phyloP scores from a whole-genome alignment of 495 filamentous ascomycete genomes.

The Penicillium ochrochloron region DNA sequence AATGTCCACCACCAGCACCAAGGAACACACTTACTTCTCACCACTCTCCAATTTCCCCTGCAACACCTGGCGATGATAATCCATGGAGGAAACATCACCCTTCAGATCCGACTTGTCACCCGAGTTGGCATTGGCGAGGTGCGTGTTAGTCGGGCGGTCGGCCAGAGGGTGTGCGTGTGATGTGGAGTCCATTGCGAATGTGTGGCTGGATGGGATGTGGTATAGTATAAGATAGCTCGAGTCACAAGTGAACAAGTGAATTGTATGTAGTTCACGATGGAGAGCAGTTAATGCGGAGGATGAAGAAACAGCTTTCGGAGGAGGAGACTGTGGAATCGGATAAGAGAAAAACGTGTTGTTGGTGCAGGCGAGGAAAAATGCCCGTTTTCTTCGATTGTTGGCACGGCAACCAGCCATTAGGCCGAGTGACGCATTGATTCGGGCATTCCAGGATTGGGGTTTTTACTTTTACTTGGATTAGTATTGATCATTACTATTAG shows the following conservation, averaged over 20 bases:
- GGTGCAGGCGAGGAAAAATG: constrained; percentile 36
- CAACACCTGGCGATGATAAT: constrained; percentile 78
- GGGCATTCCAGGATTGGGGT: constrained; percentile 12
- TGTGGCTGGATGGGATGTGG: constrained; percentile 3
- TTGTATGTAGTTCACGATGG: constrained; percentile 7
- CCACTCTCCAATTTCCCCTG: constrained; percentile 69
- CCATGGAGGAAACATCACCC: constrained; percentile 58
- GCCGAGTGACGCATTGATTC: constrained; percentile 10
- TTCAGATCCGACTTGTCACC: constrained; percentile 43
- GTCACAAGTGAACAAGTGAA: constrained; percentile 11
- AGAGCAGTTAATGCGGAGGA: constrained; percentile 17
- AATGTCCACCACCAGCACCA: not conserved
- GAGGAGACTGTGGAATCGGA: constrained; percentile 27
- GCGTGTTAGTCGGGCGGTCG: constrained; percentile 52
- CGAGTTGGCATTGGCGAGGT: constrained; percentile 34
- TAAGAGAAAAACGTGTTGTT: constrained; percentile 38
- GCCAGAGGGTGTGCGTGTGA: constrained; percentile 44
- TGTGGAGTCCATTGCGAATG: constrained; percentile 39
- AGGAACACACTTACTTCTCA: constrained; percentile 59
- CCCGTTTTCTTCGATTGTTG: constrained; percentile 45
- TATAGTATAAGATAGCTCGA: not conserved
- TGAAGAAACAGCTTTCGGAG: constrained; percentile 5
- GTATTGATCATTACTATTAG: not conserved
- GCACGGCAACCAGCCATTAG: constrained; percentile 39
- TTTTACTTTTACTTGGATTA: constrained; percentile 3